Conservation (phyloP, 1,284 basidiomycete genomes). For the Moesziomyces sp. region DNA sequence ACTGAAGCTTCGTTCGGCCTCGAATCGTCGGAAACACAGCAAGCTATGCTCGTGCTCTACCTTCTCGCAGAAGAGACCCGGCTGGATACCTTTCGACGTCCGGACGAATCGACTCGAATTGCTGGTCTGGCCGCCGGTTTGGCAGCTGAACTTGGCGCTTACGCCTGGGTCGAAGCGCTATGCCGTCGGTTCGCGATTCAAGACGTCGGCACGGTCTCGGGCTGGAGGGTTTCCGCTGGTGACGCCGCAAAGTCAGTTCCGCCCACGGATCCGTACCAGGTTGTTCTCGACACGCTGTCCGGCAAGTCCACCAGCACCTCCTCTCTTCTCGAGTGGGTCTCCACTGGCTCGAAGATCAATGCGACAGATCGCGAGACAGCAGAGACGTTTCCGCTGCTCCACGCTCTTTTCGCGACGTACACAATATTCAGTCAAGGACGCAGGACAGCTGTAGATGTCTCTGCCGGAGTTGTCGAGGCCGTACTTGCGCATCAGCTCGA, state of each 20-base stretch:
- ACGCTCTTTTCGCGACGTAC: conserved; percentile 14
- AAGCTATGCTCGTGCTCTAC: conserved; percentile 32
- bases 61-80: conserved; percentile 49
- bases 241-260: not conserved
- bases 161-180: conserved; percentile 16
- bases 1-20: not conserved
- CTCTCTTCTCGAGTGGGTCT: conserved; percentile 17
- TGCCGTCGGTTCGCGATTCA: conserved; percentile 5
- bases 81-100: conserved; percentile 22
- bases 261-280: conserved; percentile 14
- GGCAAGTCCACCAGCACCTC: not conserved
- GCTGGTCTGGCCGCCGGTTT: conserved; percentile 1
- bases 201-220: not conserved
- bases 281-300: conserved; percentile 11
- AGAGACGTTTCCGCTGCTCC: conserved; percentile 13
- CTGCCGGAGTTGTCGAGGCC: conserved; percentile 72
- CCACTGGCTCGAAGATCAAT: not conserved
- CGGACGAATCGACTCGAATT: conserved; percentile 1
- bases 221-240: no score
- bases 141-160: conserved; percentile 1
- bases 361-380: not conserved
- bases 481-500: conserved; percentile 74
- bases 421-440: conserved; percentile 9
- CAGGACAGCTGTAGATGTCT: not conserved
- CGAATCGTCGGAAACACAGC: conserved; percentile 6